Evolutionary conservation across 495 filamentous ascomycete genomes (phyloP).

Genomic region (Tuber aestivum): DNA sequence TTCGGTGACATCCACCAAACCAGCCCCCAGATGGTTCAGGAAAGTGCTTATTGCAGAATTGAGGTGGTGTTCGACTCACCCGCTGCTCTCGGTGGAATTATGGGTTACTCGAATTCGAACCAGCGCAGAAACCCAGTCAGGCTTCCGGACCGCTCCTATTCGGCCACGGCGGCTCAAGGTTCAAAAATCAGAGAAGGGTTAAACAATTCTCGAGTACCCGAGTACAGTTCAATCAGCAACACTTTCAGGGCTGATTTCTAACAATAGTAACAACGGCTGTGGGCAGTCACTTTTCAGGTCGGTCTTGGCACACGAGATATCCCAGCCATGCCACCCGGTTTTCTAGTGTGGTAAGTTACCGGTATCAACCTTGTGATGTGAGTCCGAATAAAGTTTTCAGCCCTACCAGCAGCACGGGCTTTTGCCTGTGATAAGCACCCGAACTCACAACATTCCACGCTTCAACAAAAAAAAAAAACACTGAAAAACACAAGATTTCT

Average conservation of each 20-base stretch:
- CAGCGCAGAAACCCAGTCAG: neutral
- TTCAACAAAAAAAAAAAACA: neutral
- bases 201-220: neutral
- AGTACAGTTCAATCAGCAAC: neutral
- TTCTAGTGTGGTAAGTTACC: neutral
- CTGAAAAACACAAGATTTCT: neutral
- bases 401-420: neutral
- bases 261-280: neutral
- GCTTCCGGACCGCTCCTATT: neutral
- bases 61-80: neutral
- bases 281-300: neutral
- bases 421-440: neutral
- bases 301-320: neutral
- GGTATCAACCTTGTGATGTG: neutral
- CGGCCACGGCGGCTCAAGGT: neutral
- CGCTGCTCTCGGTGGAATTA: neutral
- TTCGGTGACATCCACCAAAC: no score
- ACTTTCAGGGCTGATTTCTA: neutral
- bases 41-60: neutral
- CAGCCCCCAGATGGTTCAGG: neutral
- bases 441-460: neutral
- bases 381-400: neutral
- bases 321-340: neutral
- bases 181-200: neutral
- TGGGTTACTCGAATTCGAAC: neutral